Conservation (phyloP, 2,329 filamentous ascomycete genomes). For the Sordariomycetes sp. region DNA sequence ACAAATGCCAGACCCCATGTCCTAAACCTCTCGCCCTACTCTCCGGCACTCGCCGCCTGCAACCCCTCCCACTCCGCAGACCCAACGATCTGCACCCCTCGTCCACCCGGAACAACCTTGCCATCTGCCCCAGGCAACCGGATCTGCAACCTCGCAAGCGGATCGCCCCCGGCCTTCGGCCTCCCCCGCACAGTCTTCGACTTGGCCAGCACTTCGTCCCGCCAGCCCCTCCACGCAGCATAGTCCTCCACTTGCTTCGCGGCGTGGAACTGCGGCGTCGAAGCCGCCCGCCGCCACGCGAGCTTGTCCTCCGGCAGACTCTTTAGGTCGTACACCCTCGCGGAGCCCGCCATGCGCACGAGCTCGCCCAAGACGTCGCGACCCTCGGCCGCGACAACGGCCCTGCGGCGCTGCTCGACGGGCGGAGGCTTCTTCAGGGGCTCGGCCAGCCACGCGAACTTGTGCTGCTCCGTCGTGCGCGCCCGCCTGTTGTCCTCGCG, state of each 20-base stretch:
- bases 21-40: not conserved
- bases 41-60: conserved; percentile 18
- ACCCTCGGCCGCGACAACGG: conserved; percentile 44
- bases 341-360: conserved; percentile 42
- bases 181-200: conserved; percentile 21
- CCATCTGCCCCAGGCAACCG: conserved; percentile 30
- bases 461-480: conserved; percentile 39
- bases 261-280: conserved; percentile 52
- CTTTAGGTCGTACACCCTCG: conserved; percentile 46
- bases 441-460: conserved; percentile 46
- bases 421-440: conserved; percentile 36
- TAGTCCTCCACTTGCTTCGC: conserved; percentile 53
- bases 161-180: conserved; percentile 13
- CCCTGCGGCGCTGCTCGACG: conserved; percentile 33
- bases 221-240: conserved; percentile 47
- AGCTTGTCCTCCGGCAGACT: conserved; percentile 44
- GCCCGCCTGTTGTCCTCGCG: conserved; percentile 54
- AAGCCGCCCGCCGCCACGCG: conserved; percentile 51
- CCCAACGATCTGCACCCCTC: conserved; percentile 36
- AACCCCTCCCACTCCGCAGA: conserved; percentile 41
- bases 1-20: not conserved
- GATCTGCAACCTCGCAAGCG: conserved; percentile 36
- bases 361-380: conserved; percentile 52
- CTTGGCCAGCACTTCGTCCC: conserved; percentile 39
- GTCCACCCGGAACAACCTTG: conserved; percentile 23